phyloP scores from a whole-genome alignment of 768 basidiomycete species.

The Termitomyces bulborhizus region DNA sequence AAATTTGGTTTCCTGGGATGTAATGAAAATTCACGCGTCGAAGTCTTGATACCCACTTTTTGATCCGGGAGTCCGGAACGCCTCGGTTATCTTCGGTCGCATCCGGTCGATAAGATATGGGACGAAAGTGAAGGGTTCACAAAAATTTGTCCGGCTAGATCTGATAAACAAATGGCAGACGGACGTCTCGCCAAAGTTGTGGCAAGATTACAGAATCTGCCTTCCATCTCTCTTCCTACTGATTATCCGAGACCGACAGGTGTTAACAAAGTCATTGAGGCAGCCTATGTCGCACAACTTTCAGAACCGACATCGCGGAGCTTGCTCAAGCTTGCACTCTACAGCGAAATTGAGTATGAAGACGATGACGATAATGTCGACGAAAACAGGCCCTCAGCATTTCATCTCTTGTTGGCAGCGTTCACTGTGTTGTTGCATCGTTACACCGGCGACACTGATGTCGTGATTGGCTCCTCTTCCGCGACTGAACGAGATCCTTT shows the following conservation, averaged over 20 bases:
- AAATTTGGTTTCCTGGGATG: too few species aligned
- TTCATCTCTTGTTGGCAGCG: constrained; percentile 88
- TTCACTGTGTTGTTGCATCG: constrained; percentile 89
- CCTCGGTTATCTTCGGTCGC: neutral
- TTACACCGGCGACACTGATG: constrained; percentile 92
- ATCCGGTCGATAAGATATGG: neutral
- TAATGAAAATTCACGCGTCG: neutral
- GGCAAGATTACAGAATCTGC: constrained; percentile 68
- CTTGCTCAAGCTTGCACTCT: constrained; percentile 77
- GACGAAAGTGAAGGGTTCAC: neutral
- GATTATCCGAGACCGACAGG: constrained; percentile 87
- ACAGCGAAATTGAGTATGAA: constrained; percentile 48
- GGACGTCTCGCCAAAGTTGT: constrained; percentile 51
- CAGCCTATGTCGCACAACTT: constrained; percentile 66
- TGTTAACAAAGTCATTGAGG: constrained; percentile 76
- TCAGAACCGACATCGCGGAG: constrained; percentile 70
- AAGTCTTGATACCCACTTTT: neutral
- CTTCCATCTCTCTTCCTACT: constrained; percentile 88
- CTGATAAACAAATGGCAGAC: constrained; percentile 28
- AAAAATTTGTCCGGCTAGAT: neutral
- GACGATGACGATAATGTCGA: constrained; percentile 42
- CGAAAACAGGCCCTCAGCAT: constrained; percentile 63
- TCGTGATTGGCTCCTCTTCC: constrained; percentile 87
- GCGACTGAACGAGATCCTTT: constrained; percentile 71
- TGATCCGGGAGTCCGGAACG: too few species aligned